Base-by-base conservation (phyloP, 2,329 filamentous ascomycete genomes). In the Gliomastix tumulicola region DNA sequence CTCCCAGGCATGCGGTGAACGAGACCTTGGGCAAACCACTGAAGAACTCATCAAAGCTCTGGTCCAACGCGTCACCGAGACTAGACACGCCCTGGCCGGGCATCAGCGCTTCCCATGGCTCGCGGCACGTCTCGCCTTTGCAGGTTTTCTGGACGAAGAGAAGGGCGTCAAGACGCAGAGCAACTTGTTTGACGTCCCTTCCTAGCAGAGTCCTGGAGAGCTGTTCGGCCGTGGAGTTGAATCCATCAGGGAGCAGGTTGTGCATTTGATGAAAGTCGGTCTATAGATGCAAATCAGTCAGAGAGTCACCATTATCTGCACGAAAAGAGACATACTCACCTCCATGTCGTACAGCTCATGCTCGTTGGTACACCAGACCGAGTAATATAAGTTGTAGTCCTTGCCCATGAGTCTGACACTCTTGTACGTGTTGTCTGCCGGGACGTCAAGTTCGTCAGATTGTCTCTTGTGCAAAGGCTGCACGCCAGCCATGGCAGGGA, bases 321-420 rank as follows among this genome's bases (percentile, higher is more conserved):
- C n/a, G n/a, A n/a, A n/a, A n/a, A n/a, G n/a, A n/a, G n/a, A n/a
- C n/a, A n/a, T 31, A 38, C 39, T 20, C 35, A 30, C 72, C 41
- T 60, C 67, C 18, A 79, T 47, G 42, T 82, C 69, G 47, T 82
- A 83, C 3, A 79, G 63, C 52, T 83, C 76, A 36, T 74, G 69
- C 48, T 81, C 77, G 41, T 74, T 73, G 15, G 58, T 79, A 51
- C 79, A 83, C 76, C 78, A 83, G 0, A 82, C 76, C 0, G 75
- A 67, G 45, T 83, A 83, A 40, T 76, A 74, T 3, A 81, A 49
- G 45, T 69, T 74, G 46, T 80, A 82, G 3, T 54, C 52, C 3
- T 62, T 48, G 3, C 64, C 55, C 13, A 73, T 55, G 4, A 79
- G 50, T 16, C 74, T 62, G n/a, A 76, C 43, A 0, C 61, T 64